A percentile compares a stretch with the other conserved stretches of the same genome.
phyloP scores from a whole-genome alignment of 2,329 filamentous ascomycete species.

The Hymenoscyphus infarciens region DNA sequence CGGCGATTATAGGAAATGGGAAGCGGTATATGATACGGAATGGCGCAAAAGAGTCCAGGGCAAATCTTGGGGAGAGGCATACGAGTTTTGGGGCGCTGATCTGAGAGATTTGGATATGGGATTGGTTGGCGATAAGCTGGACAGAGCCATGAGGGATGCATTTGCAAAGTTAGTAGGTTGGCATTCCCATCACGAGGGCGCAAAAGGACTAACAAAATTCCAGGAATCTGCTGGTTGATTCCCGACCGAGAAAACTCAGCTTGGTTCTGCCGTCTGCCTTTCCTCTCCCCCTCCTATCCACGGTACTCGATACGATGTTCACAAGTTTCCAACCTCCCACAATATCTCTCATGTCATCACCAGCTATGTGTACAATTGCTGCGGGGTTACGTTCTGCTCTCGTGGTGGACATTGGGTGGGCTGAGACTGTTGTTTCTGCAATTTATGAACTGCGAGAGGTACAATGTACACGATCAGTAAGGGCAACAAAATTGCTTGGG shows the following conservation, averaged over 20 bases:
- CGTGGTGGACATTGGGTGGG: constrained; percentile 89
- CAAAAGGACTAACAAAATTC: constrained; percentile 12
- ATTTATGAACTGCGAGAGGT: constrained; percentile 91
- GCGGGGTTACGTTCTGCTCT: constrained; percentile 84
- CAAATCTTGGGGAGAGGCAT: constrained; percentile 57
- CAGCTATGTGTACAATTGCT: constrained; percentile 69
- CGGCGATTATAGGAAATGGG: constrained; percentile 78
- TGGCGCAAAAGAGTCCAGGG: constrained; percentile 46
- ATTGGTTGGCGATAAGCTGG: constrained; percentile 81
- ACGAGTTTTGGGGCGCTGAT: constrained; percentile 78
- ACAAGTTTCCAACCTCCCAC: constrained; percentile 74
- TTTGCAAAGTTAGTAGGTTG: constrained; percentile 69
- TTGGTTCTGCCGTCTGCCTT: constrained; percentile 75
- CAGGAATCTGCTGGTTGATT: constrained; percentile 66
- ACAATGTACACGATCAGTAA: constrained; percentile 62
- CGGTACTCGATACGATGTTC: constrained; percentile 75
- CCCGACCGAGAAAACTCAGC: constrained; percentile 69
- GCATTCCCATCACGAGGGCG: constrained; percentile 28
- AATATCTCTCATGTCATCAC: constrained; percentile 74
- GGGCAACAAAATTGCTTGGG: constrained; percentile 70
- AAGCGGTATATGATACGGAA: constrained; percentile 47
- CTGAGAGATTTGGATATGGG: constrained; percentile 70
- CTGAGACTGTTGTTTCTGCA: constrained; percentile 79
- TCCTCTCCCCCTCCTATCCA: constrained; percentile 73
- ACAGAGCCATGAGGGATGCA: constrained; percentile 74